Conservation (phyloP, 169 alveolate genomes). For the Plasmodium vinckei region DNA sequence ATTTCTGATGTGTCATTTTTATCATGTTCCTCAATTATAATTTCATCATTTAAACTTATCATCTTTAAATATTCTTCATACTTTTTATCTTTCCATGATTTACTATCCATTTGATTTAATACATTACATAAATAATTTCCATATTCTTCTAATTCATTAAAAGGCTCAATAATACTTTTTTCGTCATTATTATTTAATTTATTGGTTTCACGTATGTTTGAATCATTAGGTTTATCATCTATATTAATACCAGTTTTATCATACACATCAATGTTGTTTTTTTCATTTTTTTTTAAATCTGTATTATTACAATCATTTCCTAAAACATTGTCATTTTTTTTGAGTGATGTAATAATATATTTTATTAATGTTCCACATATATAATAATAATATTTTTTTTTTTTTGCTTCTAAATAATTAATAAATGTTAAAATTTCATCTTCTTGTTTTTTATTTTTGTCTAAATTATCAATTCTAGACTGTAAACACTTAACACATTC, state of each 20-base stretch:
- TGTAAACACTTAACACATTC: slow-evolving; percentile 52
- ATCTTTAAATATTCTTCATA: slow-evolving; percentile 65
- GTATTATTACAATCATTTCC: slow-evolving; percentile 12
- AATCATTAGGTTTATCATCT: slow-evolving; percentile 34
- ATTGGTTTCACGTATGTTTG: slow-evolving; percentile 6
- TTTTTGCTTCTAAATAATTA: slow-evolving; percentile 57
- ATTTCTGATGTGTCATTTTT: slow-evolving; percentile 30
- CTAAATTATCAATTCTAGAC: slow-evolving; percentile 8
- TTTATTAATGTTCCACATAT: slow-evolving; percentile 46
- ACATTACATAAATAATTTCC: slow-evolving; percentile 67
- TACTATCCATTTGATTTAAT: slow-evolving; percentile 72
- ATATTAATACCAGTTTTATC: slow-evolving; percentile 28
- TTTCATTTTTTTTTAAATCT: slow-evolving; percentile 17
- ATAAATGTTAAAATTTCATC: slow-evolving; percentile 63
- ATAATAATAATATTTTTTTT: slow-evolving; percentile 48
- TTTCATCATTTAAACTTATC: slow-evolving; percentile 74
- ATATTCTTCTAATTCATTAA: slow-evolving; percentile 75
- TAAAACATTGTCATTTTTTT: slow-evolving; percentile 22
- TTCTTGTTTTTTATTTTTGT: slow-evolving; percentile 55
- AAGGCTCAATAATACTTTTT: slow-evolving; percentile 65
- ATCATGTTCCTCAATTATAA: slow-evolving; percentile 43
- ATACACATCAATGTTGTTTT: slow-evolving; percentile 9
- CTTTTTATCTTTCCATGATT: slow-evolving; percentile 74
- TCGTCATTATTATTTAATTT: slow-evolving; percentile 32
- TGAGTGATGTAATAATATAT: slow-evolving; percentile 58